phyloP scores from a whole-genome alignment of 2,329 filamentous ascomycete species.

The Xylaria sp. region DNA sequence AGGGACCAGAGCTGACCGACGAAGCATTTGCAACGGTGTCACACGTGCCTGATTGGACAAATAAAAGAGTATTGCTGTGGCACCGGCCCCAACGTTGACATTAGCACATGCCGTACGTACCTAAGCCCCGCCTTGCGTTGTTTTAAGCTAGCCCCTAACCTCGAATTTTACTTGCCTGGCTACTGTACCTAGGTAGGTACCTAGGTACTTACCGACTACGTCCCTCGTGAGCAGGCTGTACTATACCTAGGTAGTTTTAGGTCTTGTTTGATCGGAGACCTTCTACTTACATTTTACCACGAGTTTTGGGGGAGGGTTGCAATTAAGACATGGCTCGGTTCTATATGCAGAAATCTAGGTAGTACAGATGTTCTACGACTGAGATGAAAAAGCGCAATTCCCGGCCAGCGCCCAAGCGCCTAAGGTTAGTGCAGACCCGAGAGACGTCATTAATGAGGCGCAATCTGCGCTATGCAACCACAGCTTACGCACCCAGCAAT shows the following conservation, averaged over 20 bases:
- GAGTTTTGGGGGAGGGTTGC: not conserved
- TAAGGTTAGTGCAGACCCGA: too few relatives aligned
- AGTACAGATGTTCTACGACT: too few relatives aligned
- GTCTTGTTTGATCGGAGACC: not conserved
- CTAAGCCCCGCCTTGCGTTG: conserved; percentile 8
- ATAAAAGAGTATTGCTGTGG: not conserved
- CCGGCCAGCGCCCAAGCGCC: not conserved
- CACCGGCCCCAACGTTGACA: conserved; percentile 1
- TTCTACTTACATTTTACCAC: not conserved
- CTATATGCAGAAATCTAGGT: not conserved
- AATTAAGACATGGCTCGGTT: not conserved
- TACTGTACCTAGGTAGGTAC: too few relatives aligned
- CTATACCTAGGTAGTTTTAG: too few relatives aligned
- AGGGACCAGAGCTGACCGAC: not conserved
- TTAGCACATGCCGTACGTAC: not conserved
- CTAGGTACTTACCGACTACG: too few relatives aligned
- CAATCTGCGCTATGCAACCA: conserved; percentile 16
- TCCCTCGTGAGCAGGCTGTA: too few relatives aligned
- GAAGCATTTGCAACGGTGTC: not conserved
- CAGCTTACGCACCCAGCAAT: not conserved
- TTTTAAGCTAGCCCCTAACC: too few relatives aligned
- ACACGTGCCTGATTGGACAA: conserved; percentile 16
- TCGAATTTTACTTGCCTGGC: too few relatives aligned
- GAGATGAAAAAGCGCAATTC: too few relatives aligned
- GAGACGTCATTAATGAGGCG: conserved; percentile 14